These are phyloP conservation scores for Colletotrichum destructivum DNA, from an alignment of 2,329 filamentous ascomycete genomes.

Conservation along the genomic window DNA sequence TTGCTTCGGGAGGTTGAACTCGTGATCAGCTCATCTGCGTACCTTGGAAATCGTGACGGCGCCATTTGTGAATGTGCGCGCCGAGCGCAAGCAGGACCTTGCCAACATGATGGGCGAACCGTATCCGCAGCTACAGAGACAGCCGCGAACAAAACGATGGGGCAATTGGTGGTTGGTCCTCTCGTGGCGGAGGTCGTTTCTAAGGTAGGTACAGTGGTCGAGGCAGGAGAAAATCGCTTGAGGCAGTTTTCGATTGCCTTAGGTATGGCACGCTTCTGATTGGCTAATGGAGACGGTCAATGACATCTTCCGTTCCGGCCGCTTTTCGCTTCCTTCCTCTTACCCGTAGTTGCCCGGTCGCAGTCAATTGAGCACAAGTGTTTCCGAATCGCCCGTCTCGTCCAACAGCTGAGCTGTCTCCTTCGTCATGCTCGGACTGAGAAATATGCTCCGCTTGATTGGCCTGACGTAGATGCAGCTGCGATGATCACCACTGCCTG, in stretches of 20 bases:
- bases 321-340: conserved; percentile 33
- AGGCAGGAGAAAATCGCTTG: conserved; percentile 43
- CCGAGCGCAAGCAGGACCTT: conserved; percentile 90
- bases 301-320: conserved; percentile 40
- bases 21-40: conserved; percentile 62
- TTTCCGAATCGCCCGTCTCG: conserved; percentile 25
- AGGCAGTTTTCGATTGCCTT: conserved; percentile 43
- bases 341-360: conserved; percentile 35
- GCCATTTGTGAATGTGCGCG: conserved; percentile 87
- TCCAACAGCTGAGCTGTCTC: conserved; percentile 10
- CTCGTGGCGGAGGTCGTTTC: conserved; percentile 43
- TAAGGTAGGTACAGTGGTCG: conserved; percentile 36
- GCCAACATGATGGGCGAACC: conserved; percentile 85
- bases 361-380: conserved; percentile 19
- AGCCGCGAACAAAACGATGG: conserved; percentile 51
- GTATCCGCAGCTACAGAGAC: conserved; percentile 56
- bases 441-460: conserved; percentile 39
- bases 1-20: conserved; percentile 55
- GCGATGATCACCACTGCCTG: conserved; percentile 2
- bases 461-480: conserved; percentile 14
- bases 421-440: conserved; percentile 34
- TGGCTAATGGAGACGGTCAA: conserved; percentile 32
- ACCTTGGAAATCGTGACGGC: conserved; percentile 82
- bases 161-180: conserved; percentile 54
- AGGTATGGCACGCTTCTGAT: conserved; percentile 40